A percentile compares a stretch with the other conserved stretches of the same genome.
These are phyloP conservation scores for Colletotrichum incanum DNA, from an alignment of 2,329 filamentous ascomycete genomes.

Conservation along the genomic window DNA sequence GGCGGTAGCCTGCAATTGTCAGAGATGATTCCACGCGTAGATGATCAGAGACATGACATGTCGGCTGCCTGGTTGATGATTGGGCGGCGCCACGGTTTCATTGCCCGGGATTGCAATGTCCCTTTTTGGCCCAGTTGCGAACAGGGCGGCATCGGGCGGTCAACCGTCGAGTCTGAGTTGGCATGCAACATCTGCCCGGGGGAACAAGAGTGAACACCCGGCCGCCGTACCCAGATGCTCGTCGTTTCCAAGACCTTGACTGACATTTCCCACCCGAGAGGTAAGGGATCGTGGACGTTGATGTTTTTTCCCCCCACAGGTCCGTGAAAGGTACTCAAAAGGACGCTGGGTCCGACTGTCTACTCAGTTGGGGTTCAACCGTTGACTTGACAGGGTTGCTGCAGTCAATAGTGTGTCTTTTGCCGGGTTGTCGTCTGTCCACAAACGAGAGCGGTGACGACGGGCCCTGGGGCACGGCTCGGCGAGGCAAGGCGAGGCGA, in stretches of 20 bases:
- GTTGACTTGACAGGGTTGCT: conserved; percentile 23
- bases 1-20: conserved; percentile 7
- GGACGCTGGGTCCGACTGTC: conserved; percentile 3
- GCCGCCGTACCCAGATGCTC: conserved; percentile 3
- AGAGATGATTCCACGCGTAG: neutral
- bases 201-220: neutral
- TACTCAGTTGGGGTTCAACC: neutral
- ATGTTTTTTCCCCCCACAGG: neutral
- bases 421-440: conserved; percentile 13
- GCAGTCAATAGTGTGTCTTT: conserved; percentile 18
- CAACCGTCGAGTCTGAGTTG: conserved; percentile 16
- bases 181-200: conserved; percentile 3
- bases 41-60: conserved; percentile 22
- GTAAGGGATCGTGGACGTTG: conserved; percentile 15
- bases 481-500: conserved; percentile 17
- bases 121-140: neutral
- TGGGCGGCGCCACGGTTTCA: conserved; percentile 20
- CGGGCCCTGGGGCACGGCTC: conserved; percentile 16
- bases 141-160: conserved; percentile 9
- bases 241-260: conserved; percentile 19
- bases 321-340: neutral
- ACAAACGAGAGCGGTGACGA: conserved; percentile 21
- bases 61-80: neutral
- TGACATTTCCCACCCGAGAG: conserved; percentile 6
- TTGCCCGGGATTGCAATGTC: conserved; percentile 18